Evolutionary conservation across 2,329 filamentous ascomycete species (phyloP).

Genomic region (Xylaria sp.): DNA sequence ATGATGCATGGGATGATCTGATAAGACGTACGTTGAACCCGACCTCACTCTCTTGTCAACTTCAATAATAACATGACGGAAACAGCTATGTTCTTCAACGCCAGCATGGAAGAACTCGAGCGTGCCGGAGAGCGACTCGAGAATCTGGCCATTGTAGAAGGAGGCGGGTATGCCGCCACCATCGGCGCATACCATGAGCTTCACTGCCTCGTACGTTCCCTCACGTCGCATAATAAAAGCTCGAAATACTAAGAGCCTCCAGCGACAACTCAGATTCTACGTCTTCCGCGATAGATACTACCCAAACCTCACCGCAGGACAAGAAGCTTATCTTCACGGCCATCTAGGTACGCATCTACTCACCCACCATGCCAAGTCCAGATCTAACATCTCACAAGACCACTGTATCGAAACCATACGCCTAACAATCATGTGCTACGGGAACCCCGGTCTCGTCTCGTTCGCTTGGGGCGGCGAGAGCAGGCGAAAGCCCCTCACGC

Average conservation of each 20-base stretch:
- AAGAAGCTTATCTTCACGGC: constrained; percentile 9
- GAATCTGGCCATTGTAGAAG: not conserved
- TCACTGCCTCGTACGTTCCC: constrained; percentile 11
- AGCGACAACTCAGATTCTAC: constrained; percentile 17
- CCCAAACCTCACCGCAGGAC: constrained; percentile 7
- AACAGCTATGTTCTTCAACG: constrained; percentile 12
- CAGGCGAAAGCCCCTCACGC: not conserved
- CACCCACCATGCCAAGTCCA: not conserved
- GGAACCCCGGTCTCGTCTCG: constrained; percentile 7
- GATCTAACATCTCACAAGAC: constrained; percentile 1
- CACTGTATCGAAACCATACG: constrained; percentile 18
- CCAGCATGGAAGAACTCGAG: constrained; percentile 5
- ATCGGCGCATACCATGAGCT: constrained; percentile 19
- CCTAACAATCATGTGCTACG: constrained; percentile 15
- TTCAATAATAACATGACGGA: not conserved
- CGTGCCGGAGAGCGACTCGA: constrained; percentile 4
- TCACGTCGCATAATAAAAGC: not conserved
- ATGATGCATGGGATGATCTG: constrained; percentile 4
- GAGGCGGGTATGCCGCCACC: constrained; percentile 12
- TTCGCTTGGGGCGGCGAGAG: constrained; percentile 9
- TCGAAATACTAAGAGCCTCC: not conserved
- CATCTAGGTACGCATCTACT: constrained; percentile 11
- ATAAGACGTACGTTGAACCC: not conserved
- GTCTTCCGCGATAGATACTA: constrained; percentile 16
- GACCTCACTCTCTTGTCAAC: not conserved